Conservation (phyloP, 441 rosid species). For the Dalechampia spathulata region DNA sequence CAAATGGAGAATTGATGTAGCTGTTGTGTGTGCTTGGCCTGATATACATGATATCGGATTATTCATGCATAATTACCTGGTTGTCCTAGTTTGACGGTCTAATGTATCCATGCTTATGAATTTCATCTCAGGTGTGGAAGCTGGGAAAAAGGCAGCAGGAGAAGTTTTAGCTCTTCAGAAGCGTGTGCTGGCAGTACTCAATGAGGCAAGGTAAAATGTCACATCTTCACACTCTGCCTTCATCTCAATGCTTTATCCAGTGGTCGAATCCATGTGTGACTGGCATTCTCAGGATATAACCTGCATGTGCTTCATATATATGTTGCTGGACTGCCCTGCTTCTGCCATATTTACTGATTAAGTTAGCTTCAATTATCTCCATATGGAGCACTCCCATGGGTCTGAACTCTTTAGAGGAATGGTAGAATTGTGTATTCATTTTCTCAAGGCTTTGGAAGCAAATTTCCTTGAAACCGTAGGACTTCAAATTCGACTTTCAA, state of each 20-base stretch:
- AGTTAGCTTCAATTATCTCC: too few species aligned
- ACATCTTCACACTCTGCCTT: constrained; percentile 1
- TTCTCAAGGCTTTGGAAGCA: neutral
- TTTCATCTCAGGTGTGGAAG: constrained; percentile 72
- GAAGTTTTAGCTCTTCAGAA: constrained; percentile 92
- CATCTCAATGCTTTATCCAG: neutral
- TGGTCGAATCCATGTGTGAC: too few species aligned
- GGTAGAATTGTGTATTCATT: too few species aligned
- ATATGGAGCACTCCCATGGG: too few species aligned
- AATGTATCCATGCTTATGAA: constrained; percentile 4
- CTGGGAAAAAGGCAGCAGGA: constrained; percentile 96
- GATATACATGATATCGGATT: neutral
- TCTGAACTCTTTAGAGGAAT: neutral
- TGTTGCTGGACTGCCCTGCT: too few species aligned
- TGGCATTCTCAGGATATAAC: too few species aligned
- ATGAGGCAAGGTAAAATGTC: constrained; percentile 72
- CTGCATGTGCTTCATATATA: too few species aligned
- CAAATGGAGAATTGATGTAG: neutral
- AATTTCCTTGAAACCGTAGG: neutral
- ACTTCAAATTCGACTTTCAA: neutral
- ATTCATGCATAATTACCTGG: neutral
- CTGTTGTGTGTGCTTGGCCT: neutral
- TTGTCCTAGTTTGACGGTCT: too few species aligned
- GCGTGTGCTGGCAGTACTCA: constrained; percentile 83
- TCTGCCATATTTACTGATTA: too few species aligned